Conservation (phyloP, 495 filamentous ascomycete species). For the Penicillium canescens region DNA sequence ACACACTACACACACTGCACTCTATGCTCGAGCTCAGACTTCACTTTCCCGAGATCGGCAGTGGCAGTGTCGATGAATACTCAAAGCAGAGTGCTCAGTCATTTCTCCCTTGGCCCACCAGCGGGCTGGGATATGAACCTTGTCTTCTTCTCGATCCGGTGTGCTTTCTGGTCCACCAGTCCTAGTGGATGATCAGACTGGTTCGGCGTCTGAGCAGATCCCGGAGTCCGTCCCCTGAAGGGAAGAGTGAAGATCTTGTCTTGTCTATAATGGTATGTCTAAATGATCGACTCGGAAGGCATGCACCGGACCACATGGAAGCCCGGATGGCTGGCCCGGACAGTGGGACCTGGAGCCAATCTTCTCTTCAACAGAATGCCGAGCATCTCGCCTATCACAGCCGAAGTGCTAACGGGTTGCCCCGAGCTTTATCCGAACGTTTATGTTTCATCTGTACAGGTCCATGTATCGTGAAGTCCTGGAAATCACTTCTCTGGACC, state of each 20-base stretch:
- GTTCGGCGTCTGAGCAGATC: not conserved
- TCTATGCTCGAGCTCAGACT: not conserved
- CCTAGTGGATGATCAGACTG: not conserved
- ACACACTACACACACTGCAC: conserved; percentile 27
- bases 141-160: conserved; percentile 4
- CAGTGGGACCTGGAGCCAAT: conserved; percentile 21
- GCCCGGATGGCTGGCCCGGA: conserved; percentile 26
- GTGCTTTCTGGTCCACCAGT: not conserved
- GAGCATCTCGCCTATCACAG: conserved; percentile 11
- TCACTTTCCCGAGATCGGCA: conserved; percentile 40
- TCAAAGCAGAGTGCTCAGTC: conserved; percentile 14
- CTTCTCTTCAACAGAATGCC: conserved; percentile 11
- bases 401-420: not conserved
- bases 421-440: conserved; percentile 5
- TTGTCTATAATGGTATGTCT: conserved; percentile 15
- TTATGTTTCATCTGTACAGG: not conserved
- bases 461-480: not conserved
- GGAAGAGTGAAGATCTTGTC: conserved; percentile 23
- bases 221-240: too few species aligned
- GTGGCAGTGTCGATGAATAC: conserved; percentile 33
- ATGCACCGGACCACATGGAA: conserved; percentile 36
- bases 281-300: conserved; percentile 34
- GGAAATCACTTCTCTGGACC: not conserved
- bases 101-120: not conserved
- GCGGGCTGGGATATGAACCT: conserved; percentile 2